Conservation (phyloP, 129 eudicot genomes). For the Solidago caesia region DNA sequence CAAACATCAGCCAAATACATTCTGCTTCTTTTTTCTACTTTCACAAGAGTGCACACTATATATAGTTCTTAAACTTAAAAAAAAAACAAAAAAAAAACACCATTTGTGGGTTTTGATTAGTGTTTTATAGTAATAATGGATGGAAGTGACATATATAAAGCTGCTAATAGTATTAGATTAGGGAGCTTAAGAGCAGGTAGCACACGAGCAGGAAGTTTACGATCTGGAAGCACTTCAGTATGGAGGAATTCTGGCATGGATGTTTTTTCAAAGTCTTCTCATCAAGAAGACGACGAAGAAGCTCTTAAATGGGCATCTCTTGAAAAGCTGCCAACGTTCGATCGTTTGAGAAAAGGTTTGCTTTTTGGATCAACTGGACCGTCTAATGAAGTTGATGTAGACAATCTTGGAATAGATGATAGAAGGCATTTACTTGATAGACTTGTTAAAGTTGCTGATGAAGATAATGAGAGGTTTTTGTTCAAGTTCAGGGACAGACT, state of each 20-base stretch:
- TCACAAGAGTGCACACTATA: no score
- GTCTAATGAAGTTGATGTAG: constrained; percentile 51
- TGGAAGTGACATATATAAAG: constrained; percentile 40
- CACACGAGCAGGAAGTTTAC: constrained; percentile 38
- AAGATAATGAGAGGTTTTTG: constrained; percentile 84
- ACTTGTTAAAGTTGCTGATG: constrained; percentile 63
- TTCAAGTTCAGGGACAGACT: constrained; percentile 57
- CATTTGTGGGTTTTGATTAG: constrained; percentile 33
- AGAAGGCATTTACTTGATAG: constrained; percentile 57
- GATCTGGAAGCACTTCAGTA: constrained; percentile 47
- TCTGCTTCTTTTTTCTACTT: no score
- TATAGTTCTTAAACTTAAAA: no score
- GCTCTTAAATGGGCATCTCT: constrained; percentile 96
- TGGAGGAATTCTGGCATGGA: constrained; percentile 60
- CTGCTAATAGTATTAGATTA: constrained; percentile 35
- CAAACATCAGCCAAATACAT: no score
- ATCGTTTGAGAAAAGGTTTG: constrained; percentile 67
- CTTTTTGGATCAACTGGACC: constrained; percentile 62
- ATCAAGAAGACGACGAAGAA: constrained; percentile 82
- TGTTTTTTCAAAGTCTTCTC: constrained; percentile 50
- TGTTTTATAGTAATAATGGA: constrained; percentile 29
- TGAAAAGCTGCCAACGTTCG: constrained; percentile 77
- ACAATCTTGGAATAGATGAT: constrained; percentile 57
- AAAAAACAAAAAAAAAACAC: no score
- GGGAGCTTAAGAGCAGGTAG: constrained; percentile 40